A percentile compares a stretch with the other conserved stretches of the same genome.
These are phyloP conservation scores for Citeromyces hawaiiensis DNA, from an alignment of 1,139 yeast genomes.

Conservation along the genomic window DNA sequence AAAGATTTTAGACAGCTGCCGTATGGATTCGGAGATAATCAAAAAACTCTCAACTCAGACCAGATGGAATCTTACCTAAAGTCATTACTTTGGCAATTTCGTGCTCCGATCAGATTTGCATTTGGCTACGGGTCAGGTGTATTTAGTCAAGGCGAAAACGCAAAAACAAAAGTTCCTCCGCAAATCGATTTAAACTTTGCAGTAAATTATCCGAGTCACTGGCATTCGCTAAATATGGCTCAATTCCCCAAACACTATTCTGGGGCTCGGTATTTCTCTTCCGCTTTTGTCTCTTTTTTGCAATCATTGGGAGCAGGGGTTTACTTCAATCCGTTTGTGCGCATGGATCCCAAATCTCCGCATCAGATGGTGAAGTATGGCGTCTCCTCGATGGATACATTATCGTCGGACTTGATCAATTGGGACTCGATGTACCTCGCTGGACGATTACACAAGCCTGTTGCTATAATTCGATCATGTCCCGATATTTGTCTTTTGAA, in stretches of 20 bases:
- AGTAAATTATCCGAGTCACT: slow-evolving; percentile 57
- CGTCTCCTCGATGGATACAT: slow-evolving; percentile 47
- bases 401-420: slow-evolving; percentile 55
- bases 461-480: slow-evolving; percentile 56
- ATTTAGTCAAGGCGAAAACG: slow-evolving; percentile 59
- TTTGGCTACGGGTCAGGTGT: slow-evolving; percentile 97
- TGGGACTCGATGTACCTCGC: slow-evolving; percentile 86
- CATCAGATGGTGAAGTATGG: slow-evolving; percentile 68
- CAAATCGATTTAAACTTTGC: slow-evolving; percentile 86
- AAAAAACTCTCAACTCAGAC: slow-evolving; percentile 32
- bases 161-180: slow-evolving; percentile 25
- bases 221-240: slow-evolving; percentile 61
- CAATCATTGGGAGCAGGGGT: slow-evolving; percentile 83
- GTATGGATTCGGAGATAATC: slow-evolving; percentile 42
- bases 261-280: slow-evolving; percentile 43
- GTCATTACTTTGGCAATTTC: slow-evolving; percentile 39
- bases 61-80: slow-evolving; percentile 33
- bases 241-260: slow-evolving; percentile 72
- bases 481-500: slow-evolving; percentile 50
- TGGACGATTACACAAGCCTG: slow-evolving; percentile 92
- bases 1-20: slow-evolving; percentile 35
- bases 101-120: slow-evolving; percentile 59
- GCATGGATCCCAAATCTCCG: slow-evolving; percentile 18
- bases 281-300: slow-evolving; percentile 40
- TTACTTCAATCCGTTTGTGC: slow-evolving; percentile 84